Base-by-base conservation (phyloP, 352 stramenopile genomes). In the Phytophthora citrophthora region DNA sequence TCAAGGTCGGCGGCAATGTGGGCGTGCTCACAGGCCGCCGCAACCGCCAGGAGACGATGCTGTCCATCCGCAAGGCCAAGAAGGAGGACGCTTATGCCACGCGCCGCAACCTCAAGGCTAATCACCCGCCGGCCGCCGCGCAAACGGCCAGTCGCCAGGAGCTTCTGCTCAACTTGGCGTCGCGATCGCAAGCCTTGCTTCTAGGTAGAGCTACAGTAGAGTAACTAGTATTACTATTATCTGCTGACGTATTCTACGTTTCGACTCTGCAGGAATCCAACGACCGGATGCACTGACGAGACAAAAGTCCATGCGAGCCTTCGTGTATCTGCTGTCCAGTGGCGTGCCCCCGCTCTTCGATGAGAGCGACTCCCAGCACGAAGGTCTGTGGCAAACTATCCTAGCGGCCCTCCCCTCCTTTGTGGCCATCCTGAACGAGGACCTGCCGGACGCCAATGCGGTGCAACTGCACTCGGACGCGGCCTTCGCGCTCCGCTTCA, bases 51-150 rank as follows among this genome's bases (percentile, higher is more conserved):
- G 79, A 94, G 75, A 94, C 86, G 2, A 90, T 94, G 81, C 70
- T 95, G 32, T 88, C 82, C 20, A 94, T 95, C 68, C 88, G 88
- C 62, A 95, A 95, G 68, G 84, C 88, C 54, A 94, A 93, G 73
- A 95, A 95, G 54, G 88, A 95, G 67, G 88, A 95, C 69, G 88
- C 84, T 13, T 95, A 95, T 68, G 85, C 87, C 51, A 93, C 84
- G 64, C 83, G 88, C 24, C 85, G 88, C 59, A 95, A 95, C 61
- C 71, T 95, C 41, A 93, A 93, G 54, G 77, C 88, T 61, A 91
- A 94, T 64, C 79, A 87, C 68, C 77, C 83, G 45, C 68, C 62
- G 15, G 64, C 66, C 27, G 70, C 77, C 7, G 61, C 54, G 20
- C 64, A 83, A 38, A 74, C 72, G 26, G 73, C 79, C 45, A 85